These are phyloP conservation scores for Diaporthe citrichinensis DNA, from an alignment of 2,329 filamentous ascomycete species.

Conservation along the genomic window DNA sequence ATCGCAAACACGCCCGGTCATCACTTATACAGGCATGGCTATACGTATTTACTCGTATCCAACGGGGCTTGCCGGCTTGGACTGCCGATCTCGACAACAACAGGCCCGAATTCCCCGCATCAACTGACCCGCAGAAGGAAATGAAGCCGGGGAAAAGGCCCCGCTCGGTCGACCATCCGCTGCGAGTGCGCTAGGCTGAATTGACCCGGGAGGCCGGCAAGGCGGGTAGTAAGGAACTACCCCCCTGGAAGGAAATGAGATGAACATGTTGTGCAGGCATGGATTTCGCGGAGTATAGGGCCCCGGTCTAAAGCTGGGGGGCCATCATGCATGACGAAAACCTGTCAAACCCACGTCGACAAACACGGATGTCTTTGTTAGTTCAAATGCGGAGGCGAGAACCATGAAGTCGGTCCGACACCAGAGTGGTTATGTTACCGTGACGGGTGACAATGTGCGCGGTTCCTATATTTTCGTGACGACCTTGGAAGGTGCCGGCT, in stretches of 20 bases:
- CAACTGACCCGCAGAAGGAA: slow-evolving; percentile 26
- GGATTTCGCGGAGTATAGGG: neutral
- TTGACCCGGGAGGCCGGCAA: neutral
- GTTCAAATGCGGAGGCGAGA: neutral
- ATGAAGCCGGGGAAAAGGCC: neutral
- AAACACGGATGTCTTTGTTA: neutral
- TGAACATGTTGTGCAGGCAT: slow-evolving; percentile 1
- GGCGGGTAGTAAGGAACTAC: neutral
- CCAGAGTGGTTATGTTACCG: neutral
- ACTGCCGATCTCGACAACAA: slow-evolving; percentile 1
- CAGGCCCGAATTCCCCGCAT: slow-evolving; percentile 28
- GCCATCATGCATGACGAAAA: neutral
- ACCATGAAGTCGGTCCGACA: neutral
- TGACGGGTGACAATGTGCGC: neutral
- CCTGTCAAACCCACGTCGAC: neutral
- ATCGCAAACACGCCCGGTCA: neutral
- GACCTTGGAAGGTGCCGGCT: too few species aligned
- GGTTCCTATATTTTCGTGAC: neutral
- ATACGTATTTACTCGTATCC: neutral
- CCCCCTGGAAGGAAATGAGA: neutral
- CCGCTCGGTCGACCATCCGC: slow-evolving; percentile 9
- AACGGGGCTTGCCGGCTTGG: neutral
- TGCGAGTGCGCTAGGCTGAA: slow-evolving; percentile 13
- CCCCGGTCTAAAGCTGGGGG: neutral
- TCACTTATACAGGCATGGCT: too few species aligned